These are phyloP conservation scores for Apiotrichum gamsii DNA, from an alignment of 1,284 basidiomycete species.

Conservation along the genomic window DNA sequence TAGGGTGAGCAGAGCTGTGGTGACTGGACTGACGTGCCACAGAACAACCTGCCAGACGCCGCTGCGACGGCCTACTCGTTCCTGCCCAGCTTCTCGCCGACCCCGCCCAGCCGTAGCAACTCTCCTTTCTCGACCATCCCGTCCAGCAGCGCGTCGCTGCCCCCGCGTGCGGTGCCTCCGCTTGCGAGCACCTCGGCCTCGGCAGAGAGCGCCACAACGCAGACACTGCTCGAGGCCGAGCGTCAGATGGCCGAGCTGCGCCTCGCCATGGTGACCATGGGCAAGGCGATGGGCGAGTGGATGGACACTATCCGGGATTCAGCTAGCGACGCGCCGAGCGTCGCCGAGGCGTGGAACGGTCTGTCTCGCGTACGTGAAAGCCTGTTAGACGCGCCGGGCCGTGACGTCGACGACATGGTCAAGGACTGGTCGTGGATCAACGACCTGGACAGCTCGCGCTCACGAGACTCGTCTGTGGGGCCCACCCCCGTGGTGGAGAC, in stretches of 20 bases:
- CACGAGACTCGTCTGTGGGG: background rate
- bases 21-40: conserved; percentile 2
- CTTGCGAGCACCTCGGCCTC: background rate
- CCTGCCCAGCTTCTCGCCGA: conserved; percentile 38
- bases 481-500: background rate
- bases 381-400: conserved; percentile 35
- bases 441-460: conserved; percentile 28
- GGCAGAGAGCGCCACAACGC: conserved; percentile 26
- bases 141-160: conserved; percentile 19
- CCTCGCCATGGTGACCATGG: conserved; percentile 44
- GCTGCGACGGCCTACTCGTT: conserved; percentile 40
- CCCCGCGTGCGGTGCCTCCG: conserved; percentile 23
- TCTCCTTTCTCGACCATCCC: conserved; percentile 33
- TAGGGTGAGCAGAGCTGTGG: conserved; percentile 25
- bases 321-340: background rate
- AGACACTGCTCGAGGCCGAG: conserved; percentile 38
- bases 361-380: conserved; percentile 32
- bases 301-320: conserved; percentile 20
- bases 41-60: conserved; percentile 74
- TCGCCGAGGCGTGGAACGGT: conserved; percentile 22
- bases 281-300: conserved; percentile 43
- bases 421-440: conserved; percentile 45
- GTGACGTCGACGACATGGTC: conserved; percentile 38
- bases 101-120: conserved; percentile 14
- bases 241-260: conserved; percentile 41